Conservation (phyloP, 768 basidiomycete species). For the Phanerochaete sordida region DNA sequence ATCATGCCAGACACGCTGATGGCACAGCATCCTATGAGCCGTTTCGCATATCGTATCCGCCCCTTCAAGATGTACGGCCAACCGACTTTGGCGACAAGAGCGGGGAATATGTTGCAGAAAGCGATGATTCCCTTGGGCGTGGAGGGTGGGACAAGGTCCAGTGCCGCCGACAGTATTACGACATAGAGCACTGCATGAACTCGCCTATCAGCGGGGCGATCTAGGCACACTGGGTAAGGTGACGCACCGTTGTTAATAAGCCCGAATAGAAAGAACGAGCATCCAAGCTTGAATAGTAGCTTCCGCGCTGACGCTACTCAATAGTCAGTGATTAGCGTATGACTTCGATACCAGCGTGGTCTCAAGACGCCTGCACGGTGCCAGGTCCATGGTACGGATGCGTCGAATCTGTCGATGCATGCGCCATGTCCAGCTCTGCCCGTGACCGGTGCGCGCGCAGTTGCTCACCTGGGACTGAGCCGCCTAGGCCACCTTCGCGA, state of each 20-base stretch:
- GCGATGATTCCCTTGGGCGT: conserved; percentile 94
- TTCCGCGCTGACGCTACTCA: conserved; percentile 7
- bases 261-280: conserved; percentile 89
- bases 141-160: conserved; percentile 88
- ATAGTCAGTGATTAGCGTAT: neutral
- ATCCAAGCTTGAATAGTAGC: conserved; percentile 34
- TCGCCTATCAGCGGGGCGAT: neutral
- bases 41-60: conserved; percentile 71
- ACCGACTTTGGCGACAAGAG: conserved; percentile 80
- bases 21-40: conserved; percentile 71
- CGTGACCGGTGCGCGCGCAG: neutral
- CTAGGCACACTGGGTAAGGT: neutral
- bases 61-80: conserved; percentile 94
- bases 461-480: neutral
- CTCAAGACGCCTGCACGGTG: neutral
- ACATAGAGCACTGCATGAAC: conserved; percentile 87
- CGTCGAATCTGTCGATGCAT: neutral
- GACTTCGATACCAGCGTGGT: neutral
- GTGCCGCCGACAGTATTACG: conserved; percentile 91
- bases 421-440: neutral
- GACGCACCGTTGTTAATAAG: conserved; percentile 83
- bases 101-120: conserved; percentile 93
- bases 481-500: neutral
- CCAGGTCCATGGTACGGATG: neutral
- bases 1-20: conserved; percentile 85